A percentile compares a stretch with the other conserved stretches of the same genome.
Conservation (phyloP, 176 grass and related monocot genomes). For the Paspalum notatum region DNA sequence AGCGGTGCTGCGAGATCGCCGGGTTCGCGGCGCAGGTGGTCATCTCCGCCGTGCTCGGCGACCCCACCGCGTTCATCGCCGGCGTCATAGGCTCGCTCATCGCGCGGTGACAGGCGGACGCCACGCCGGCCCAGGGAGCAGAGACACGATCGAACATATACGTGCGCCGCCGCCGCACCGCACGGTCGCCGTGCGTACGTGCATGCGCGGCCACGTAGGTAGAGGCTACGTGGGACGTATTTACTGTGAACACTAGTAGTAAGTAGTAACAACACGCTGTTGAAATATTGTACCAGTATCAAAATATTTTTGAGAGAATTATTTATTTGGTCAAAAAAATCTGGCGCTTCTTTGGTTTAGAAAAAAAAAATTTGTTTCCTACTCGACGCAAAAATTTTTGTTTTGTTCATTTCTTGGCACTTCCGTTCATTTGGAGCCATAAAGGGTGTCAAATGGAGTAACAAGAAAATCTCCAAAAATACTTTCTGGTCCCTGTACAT, state of each 20-base stretch:
- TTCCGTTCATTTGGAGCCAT: too few relatives aligned
- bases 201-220: not conserved
- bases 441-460: too few relatives aligned
- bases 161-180: not conserved
- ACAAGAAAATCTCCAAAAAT: too few relatives aligned
- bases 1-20: conserved; percentile 95
- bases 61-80: conserved; percentile 89
- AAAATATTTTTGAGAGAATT: too few relatives aligned
- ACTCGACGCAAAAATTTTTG: too few relatives aligned
- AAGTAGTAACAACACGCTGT: not conserved
- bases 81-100: conserved; percentile 85
- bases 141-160: not conserved
- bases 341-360: too few relatives aligned
- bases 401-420: too few relatives aligned
- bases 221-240: not conserved
- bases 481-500: too few relatives aligned
- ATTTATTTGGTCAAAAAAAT: too few relatives aligned
- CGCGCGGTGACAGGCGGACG: conserved; percentile 35
- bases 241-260: not conserved
- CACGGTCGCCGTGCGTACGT: not conserved
- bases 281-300: too few relatives aligned
- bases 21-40: conserved; percentile 86
- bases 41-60: conserved; percentile 92
- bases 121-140: not conserved
- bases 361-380: too few relatives aligned